Evolutionary conservation across 2,329 filamentous ascomycete genomes (phyloP), one percentile per base, ranked within the genome.

Genomic region (Tympanopsis confertula): DNA sequence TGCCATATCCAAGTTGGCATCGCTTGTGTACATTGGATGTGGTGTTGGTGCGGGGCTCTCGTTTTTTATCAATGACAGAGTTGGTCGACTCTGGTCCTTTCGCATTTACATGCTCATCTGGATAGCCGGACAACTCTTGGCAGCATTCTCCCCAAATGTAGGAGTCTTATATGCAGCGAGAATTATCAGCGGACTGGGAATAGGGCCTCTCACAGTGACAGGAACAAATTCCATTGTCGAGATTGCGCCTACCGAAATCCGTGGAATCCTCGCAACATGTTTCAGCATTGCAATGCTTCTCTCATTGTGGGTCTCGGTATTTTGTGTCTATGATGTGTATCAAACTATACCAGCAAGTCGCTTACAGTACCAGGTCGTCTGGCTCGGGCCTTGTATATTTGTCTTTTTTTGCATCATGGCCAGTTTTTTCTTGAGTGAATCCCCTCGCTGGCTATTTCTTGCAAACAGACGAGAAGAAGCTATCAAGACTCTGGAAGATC

Each of bases 51-150:
- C 56, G 2, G 47, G 38, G 12, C 38, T 56, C 3, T 55, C 55
- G 5, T 60, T 57, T 47, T 57, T 59, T 47, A 42, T 59, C 43
- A 61, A 61, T 45, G 48, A 65, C 40, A 47, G 51, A 4, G 49
- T 63, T 18, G 61, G 61, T 1, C 54, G 61, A 1, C 45, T 57
- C 19, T 62, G 60, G 59, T 58, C 59, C 1, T 50, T 51, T 5
- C 53, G 61, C 1, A 42, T 63, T 2, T 65, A 65, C 44, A 50
- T 50, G 20, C 12, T 40, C 20, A 45, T 59, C 36, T 59, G 49
- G 46, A 50, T 55, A 36, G 42, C 54, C 32, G 56, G 57, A 15
- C 52, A 59, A 24, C 43, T 60, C 22, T 51, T 59, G 15, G 50
- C 54, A 2, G 54, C 49, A 5, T 50, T 52, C n/a, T 10, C 7